Conservation (phyloP, 768 basidiomycete genomes). For the Russula virescens region DNA sequence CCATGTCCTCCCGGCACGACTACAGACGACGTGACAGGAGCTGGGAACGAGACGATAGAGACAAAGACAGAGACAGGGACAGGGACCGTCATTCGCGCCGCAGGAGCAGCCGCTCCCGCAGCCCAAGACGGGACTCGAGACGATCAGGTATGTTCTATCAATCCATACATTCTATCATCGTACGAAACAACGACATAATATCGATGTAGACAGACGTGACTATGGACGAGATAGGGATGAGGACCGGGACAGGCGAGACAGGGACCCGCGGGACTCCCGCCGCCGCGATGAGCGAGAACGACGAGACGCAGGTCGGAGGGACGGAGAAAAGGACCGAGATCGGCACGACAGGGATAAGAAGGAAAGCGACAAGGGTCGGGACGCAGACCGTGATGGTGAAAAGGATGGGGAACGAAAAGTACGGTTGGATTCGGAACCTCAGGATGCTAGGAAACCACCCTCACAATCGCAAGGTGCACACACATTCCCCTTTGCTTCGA, state of each 20-base stretch:
- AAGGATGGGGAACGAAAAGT: constrained; percentile 36
- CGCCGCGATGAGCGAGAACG: constrained; percentile 25
- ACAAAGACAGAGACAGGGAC: constrained; percentile 24
- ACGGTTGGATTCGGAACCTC: constrained; percentile 27
- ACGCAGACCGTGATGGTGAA: constrained; percentile 35
- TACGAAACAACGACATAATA: neutral
- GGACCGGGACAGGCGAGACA: constrained; percentile 22
- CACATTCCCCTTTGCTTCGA: neutral
- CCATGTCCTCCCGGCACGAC: constrained; percentile 34
- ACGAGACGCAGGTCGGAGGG: constrained; percentile 23
- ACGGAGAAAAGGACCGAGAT: constrained; percentile 25
- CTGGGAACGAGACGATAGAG: constrained; percentile 27
- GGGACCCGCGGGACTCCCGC: constrained; percentile 18
- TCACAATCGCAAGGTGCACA: constrained; percentile 11
- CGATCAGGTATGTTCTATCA: constrained; percentile 16
- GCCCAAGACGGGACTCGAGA: constrained; percentile 24
- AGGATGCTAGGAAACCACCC: constrained; percentile 17
- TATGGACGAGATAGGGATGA: constrained; percentile 20
- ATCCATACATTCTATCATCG: neutral
- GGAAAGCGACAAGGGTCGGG: constrained; percentile 40
- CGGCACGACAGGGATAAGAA: constrained; percentile 26
- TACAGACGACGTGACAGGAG: constrained; percentile 31
- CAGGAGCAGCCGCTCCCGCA: constrained; percentile 26
- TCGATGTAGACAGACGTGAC: constrained; percentile 18
- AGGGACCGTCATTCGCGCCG: constrained; percentile 22